These are phyloP conservation scores for apple (Malus domestica) DNA, from an alignment of 306 rosid genomes.

Conservation along the genomic window DNA sequence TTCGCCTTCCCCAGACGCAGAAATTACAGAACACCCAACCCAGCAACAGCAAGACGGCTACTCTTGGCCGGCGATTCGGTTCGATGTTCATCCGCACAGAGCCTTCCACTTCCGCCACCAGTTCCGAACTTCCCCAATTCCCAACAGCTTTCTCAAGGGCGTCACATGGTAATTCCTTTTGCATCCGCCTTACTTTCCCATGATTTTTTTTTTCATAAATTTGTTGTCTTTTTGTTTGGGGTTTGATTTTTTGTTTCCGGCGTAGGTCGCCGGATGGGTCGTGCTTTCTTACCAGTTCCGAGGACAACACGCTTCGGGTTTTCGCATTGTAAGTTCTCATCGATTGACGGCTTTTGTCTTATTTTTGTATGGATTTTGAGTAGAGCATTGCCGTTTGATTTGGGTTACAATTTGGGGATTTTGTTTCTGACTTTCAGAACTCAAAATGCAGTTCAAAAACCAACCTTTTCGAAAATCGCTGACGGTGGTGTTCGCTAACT, in stretches of 20 bases:
- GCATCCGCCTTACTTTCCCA: neutral
- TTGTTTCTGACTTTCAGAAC: neutral
- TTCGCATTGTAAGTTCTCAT: constrained; percentile 47
- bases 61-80: constrained; percentile 49
- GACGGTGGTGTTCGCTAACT: neutral
- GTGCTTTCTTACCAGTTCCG: constrained; percentile 71
- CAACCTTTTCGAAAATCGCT: neutral
- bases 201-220: neutral
- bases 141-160: constrained; percentile 80
- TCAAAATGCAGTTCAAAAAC: neutral
- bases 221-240: neutral
- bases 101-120: constrained; percentile 68
- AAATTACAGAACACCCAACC: constrained; percentile 1
- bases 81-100: constrained; percentile 55
- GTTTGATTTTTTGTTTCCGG: neutral
- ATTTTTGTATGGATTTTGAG: neutral
- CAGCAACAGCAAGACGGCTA: constrained; percentile 7
- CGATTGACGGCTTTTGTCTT: neutral
- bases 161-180: constrained; percentile 55
- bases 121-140: constrained; percentile 57
- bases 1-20: constrained; percentile 1
- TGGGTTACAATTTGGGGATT: neutral
- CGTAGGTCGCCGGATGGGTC: constrained; percentile 94
- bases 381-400: neutral
- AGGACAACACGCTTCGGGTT: constrained; percentile 67